A percentile compares a stretch with the other conserved stretches of the same genome.
phyloP scores from a whole-genome alignment of 2,329 filamentous ascomycete genomes.

The Aspergillus hiratsukae region DNA sequence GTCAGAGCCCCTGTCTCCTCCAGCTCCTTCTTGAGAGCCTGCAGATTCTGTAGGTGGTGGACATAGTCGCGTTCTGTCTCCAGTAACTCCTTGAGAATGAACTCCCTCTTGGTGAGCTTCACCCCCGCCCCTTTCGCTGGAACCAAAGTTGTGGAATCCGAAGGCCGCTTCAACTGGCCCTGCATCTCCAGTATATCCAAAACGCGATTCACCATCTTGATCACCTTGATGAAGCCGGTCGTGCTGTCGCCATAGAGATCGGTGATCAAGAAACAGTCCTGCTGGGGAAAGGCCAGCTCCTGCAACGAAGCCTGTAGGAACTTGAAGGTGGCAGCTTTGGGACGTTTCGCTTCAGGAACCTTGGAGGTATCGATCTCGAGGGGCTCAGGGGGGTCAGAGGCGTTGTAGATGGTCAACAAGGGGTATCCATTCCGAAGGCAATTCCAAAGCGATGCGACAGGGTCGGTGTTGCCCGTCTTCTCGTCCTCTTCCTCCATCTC shows the following conservation, averaged over 20 bases:
- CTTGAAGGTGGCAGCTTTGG: conserved; percentile 85
- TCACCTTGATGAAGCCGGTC: conserved; percentile 95
- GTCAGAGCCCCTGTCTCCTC: conserved; percentile 84
- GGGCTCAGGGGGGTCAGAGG: conserved; percentile 64
- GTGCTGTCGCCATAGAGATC: conserved; percentile 93
- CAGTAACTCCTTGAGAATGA: conserved; percentile 86
- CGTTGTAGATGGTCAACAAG: conserved; percentile 84
- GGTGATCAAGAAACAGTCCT: conserved; percentile 85
- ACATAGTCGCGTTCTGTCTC: conserved; percentile 97
- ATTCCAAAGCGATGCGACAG: conserved; percentile 87
- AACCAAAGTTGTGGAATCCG: conserved; percentile 45
- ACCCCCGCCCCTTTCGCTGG: conserved; percentile 42
- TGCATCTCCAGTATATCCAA: conserved; percentile 78
- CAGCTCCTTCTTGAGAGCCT: conserved; percentile 83
- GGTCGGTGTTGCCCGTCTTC: conserved; percentile 61
- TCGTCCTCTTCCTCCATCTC: conserved; percentile 67
- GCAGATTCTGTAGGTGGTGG: conserved; percentile 89
- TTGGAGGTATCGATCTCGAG: conserved; percentile 63
- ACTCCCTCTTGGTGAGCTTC: conserved; percentile 70
- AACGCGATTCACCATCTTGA: conserved; percentile 85
- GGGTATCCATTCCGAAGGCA: conserved; percentile 80
- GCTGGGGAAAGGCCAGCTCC: conserved; percentile 71
- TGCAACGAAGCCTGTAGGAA: conserved; percentile 86
- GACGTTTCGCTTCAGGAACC: conserved; percentile 66
- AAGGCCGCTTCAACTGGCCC: conserved; percentile 67